A percentile compares a stretch with the other conserved stretches of the same genome.
Conservation (phyloP, 1,284 basidiomycete species). For the Ustilago trichophora region DNA sequence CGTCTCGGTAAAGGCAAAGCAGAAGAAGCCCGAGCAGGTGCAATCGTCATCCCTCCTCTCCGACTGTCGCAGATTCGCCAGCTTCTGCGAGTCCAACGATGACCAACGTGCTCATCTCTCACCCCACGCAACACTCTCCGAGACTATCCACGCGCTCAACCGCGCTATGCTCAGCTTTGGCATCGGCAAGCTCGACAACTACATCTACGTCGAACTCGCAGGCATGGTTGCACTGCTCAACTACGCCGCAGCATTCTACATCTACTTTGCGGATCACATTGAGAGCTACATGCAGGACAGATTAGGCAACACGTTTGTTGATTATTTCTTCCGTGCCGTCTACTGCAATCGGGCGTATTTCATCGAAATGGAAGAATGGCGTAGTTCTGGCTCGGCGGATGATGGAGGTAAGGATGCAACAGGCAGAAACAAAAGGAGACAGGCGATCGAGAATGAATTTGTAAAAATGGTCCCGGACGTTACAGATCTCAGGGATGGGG, state of each 20-base stretch:
- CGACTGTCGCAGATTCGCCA: constrained; percentile 12
- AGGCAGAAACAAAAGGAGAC: background rate
- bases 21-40: constrained; percentile 7
- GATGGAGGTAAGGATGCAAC: background rate
- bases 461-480: constrained; percentile 6
- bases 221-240: constrained; percentile 26
- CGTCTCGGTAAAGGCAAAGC: background rate
- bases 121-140: background rate
- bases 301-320: background rate
- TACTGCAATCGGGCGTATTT: constrained; percentile 1
- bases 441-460: background rate
- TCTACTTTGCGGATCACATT: constrained; percentile 1
- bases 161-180: constrained; percentile 8
- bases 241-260: constrained; percentile 19
- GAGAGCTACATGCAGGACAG: constrained; percentile 5
- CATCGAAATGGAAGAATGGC: constrained; percentile 25
- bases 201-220: constrained; percentile 12
- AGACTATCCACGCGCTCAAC: constrained; percentile 12
- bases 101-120: constrained; percentile 6
- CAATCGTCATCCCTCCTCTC: constrained; percentile 1
- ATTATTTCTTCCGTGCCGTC: background rate
- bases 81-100: constrained; percentile 8
- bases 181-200: background rate
- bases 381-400: background rate
- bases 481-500: constrained; percentile 23